Evolutionary conservation across 129 eudicot species (phyloP).

Genomic region (Sambucus nigra): DNA sequence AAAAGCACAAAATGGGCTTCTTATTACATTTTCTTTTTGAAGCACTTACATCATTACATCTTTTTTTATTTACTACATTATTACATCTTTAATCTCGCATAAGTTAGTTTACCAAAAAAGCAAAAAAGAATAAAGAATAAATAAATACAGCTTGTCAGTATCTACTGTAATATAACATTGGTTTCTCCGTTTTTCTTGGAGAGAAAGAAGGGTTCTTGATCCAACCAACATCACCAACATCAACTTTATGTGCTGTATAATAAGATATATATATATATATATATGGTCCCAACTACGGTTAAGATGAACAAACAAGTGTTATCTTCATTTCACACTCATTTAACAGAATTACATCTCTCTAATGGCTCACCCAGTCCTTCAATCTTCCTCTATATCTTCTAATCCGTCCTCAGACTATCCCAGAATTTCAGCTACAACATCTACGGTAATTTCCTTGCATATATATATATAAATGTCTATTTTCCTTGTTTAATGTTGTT

Average conservation of each 20-base stretch:
- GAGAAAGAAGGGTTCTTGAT: conserved; percentile 40
- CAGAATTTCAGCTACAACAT: conserved; percentile 20
- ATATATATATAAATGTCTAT: not conserved
- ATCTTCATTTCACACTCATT: not conserved
- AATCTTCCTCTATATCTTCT: conserved; percentile 30
- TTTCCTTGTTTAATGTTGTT: not conserved
- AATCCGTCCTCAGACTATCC: conserved; percentile 23
- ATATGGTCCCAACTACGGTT: not conserved
- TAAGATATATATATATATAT: not conserved
- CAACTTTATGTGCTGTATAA: not conserved
- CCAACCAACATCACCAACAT: conserved; percentile 23
- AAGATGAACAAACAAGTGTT: conserved; percentile 9
- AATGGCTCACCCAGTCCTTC: conserved; percentile 49
- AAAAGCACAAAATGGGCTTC: too few species aligned
- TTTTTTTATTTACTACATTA: too few species aligned
- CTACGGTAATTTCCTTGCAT: conserved; percentile 30
- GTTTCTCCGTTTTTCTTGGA: conserved; percentile 85
- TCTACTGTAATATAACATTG: too few species aligned
- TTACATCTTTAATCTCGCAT: too few species aligned
- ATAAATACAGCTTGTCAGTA: too few species aligned
- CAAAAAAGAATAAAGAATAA: too few species aligned
- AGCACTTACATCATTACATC: too few species aligned
- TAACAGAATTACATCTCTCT: conserved; percentile 9
- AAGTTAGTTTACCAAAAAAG: too few species aligned
- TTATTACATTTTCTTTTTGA: too few species aligned